Percentiles rank a stretch among this genome's conserved stretches.
phyloP scores from a whole-genome alignment of 768 basidiomycete species.

The Paxillus involutus region DNA sequence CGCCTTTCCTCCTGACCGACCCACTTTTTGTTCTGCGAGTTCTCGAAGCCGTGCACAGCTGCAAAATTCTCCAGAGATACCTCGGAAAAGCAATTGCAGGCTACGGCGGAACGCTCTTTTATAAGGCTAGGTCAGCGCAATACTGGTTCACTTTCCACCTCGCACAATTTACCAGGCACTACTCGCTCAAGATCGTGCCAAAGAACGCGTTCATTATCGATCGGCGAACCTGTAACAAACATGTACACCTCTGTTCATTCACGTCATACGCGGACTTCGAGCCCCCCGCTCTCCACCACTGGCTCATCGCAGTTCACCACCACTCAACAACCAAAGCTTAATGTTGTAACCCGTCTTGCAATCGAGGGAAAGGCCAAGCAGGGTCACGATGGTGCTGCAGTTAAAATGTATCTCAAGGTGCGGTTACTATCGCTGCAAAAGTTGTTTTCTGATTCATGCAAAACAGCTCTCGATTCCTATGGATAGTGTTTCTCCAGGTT shows the following conservation, averaged over 20 bases:
- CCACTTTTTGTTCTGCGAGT: conserved; percentile 13
- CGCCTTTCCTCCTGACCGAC: conserved; percentile 8
- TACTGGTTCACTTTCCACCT: conserved; percentile 3
- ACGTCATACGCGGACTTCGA: conserved; percentile 30
- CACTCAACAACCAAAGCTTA: conserved; percentile 48
- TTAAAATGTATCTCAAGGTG: conserved; percentile 80
- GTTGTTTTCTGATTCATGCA: neutral
- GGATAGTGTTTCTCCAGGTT: conserved; percentile 64
- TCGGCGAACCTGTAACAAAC: neutral
- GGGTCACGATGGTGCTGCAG: conserved; percentile 60
- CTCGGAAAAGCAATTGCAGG: neutral
- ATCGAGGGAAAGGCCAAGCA: conserved; percentile 74
- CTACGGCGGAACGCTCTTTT: neutral
- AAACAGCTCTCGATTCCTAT: conserved; percentile 64
- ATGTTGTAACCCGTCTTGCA: conserved; percentile 71
- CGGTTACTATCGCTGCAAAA: conserved; percentile 3
- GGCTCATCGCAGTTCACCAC: conserved; percentile 47
- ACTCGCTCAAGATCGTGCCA: neutral
- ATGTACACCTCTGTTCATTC: conserved; percentile 21
- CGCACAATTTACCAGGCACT: neutral
- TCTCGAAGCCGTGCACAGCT: conserved; percentile 5
- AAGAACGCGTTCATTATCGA: neutral
- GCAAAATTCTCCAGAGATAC: neutral
- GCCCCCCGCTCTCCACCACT: conserved; percentile 30
- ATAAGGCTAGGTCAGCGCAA: neutral